Conservation (phyloP, 2,329 filamentous ascomycete genomes). For the Colletotrichum tropicicola region DNA sequence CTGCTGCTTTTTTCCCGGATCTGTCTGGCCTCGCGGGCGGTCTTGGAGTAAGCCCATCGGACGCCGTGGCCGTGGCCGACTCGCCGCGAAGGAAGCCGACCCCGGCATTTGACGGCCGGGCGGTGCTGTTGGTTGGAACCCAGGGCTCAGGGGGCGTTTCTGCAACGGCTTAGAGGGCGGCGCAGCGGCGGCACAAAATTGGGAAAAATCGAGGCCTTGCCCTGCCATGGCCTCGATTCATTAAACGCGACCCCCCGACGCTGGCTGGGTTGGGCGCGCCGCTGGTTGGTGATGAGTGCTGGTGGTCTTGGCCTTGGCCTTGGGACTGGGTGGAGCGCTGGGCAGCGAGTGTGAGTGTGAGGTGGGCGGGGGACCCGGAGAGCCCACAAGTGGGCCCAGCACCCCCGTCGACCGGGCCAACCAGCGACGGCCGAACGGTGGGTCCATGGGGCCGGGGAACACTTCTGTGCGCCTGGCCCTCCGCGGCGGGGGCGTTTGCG, state of each 20-base stretch:
- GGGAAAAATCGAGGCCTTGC: too few species aligned
- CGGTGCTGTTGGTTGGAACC: not conserved
- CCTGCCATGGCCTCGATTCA: too few species aligned
- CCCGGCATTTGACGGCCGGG: not conserved
- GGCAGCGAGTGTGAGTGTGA: not conserved
- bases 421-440: not conserved
- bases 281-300: too few species aligned
- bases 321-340: too few species aligned
- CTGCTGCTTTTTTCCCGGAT: not conserved
- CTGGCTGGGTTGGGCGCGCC: too few species aligned
- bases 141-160: not conserved
- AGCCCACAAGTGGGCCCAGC: not conserved
- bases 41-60: not conserved
- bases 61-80: not conserved
- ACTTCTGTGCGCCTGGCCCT: not conserved
- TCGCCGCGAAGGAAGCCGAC: not conserved
- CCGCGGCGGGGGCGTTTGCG: not conserved
- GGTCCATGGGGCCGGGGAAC: not conserved
- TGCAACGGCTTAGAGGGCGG: not conserved
- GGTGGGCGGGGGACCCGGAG: conserved; percentile 4
- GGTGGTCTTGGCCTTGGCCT: too few species aligned
- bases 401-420: conserved; percentile 6
- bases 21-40: too few species aligned
- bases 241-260: too few species aligned
- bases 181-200: too few species aligned